Evolutionary conservation across 768 basidiomycete species (phyloP), one percentile per base, ranked within the genome.

Genomic region (Psilocybe cubensis): DNA sequence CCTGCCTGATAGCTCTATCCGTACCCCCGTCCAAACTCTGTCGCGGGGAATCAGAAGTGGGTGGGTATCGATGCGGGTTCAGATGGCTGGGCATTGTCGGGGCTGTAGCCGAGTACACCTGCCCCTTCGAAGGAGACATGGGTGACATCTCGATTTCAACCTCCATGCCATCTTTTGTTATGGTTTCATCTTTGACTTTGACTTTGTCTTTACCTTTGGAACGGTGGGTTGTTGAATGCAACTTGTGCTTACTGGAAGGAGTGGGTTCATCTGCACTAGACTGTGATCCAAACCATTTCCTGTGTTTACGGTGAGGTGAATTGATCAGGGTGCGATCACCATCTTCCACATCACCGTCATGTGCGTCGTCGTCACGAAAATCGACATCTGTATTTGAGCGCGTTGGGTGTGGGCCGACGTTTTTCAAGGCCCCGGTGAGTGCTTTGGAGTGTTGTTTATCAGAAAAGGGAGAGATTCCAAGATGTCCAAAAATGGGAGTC

Each of bases 391-490:
- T 44, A 28, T 45, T 40, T 12, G 20, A 20, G 48, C 55, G 33
- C 25, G 59, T 58, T 58, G 60, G 21, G 9, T 29, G 18, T 18
- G 47, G 17, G n/a, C 50, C 20, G 14, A 44, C 69, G 23, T 66
- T 66, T 12, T 63, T 64, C 9, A 76, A 66, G 23, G 73, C 75
- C 27, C 63, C 68, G 29, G 62, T 70, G 24, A 76, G 58, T 7
- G 70, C 68, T 25, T 72, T 73, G 58, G 73, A 77, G 40, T 75
- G 74, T 0, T 83, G 80, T 58, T 79, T 83, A 43, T 85, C 82
- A 17, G 77, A 66, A 50, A 79, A 72, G 1, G 77, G 41, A 35
- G 54, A 41, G 21, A 68, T 62, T 17, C 66, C 64, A 14, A 72
- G 56, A 8, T 66, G 70, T 17, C 72, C 74, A 50, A 80, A 76